Base-by-base conservation (phyloP, 331 rosid species). In the Stylosanthes scabra region DNA sequence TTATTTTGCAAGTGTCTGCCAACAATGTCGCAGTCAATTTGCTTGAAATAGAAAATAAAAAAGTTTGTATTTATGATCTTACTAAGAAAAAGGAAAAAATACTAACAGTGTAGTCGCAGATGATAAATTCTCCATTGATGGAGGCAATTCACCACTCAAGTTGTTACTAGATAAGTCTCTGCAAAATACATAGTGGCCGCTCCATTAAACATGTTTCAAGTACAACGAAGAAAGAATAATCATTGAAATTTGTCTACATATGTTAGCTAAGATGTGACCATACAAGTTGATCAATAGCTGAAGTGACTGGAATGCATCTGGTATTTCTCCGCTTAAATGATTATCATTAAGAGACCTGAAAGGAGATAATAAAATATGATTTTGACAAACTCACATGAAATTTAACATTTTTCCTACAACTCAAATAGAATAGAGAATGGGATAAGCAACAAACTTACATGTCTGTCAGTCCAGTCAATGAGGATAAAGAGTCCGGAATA, bases 271-370 rank as follows among this genome's bases (percentile, higher is more conserved):
- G 79, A 74, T 31, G 66, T 68, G 77, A 52, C 75, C 97, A 61
- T 88, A 95, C 99, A 95, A 82, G 81, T 95, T 95, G 88, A 90
- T 84, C 88, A 95, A 77, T 20, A 78, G 89, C 1, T 86, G 71
- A 65, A 95, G 83, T 44, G 83, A 45, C 69, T 80, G 84, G 71
- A 91, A 92, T 67, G 93, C 82, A 84, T 95, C 97, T 10, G 99
- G 97, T 77, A 95, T 68, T 81, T 82, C 93, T 77, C 97, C 99
- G 5, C 83, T 86, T 78, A 95, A 87, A 4, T 67, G 81, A 76
- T 95, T 95, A 11, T 75, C 47, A 45, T 91, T 95, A 46, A 95
- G 89, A 82, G 99, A 95, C 97, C 99, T 95, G 96, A 75, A 80
- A 80, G 78, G 83, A 75, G 60, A 74, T 28, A 76, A 80, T 54